These are phyloP conservation scores for Zostera marina DNA, from an alignment of 116 monocot species.

Conservation along the genomic window DNA sequence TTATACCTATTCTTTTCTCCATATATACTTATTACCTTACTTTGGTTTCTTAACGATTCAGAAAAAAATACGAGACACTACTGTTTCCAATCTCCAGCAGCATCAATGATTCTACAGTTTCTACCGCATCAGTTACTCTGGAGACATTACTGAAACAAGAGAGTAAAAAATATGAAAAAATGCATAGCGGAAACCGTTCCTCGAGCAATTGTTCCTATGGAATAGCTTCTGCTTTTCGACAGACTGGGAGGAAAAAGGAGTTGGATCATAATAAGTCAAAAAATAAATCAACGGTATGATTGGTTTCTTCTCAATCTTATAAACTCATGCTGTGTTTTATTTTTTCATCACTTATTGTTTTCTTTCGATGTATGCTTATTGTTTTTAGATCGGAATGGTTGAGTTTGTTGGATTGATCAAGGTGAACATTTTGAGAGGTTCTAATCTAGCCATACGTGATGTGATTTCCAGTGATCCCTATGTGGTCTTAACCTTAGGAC, in stretches of 20 bases:
- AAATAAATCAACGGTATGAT: constrained; percentile 29
- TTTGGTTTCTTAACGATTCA: constrained; percentile 19
- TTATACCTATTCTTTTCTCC: too few species aligned
- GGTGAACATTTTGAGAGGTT: constrained; percentile 68
- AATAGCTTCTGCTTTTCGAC: constrained; percentile 38
- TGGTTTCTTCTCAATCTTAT: constrained; percentile 1
- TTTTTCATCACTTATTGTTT: neutral
- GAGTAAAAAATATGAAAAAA: constrained; percentile 32
- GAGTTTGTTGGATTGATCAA: constrained; percentile 90
- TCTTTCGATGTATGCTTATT: neutral
- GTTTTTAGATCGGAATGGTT: constrained; percentile 76
- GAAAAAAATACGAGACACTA: constrained; percentile 81
- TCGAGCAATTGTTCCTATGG: constrained; percentile 8
- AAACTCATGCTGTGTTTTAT: neutral
- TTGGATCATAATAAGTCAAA: constrained; percentile 39
- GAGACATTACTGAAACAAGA: constrained; percentile 7
- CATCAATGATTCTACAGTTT: constrained; percentile 1
- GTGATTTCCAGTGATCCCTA: constrained; percentile 80
- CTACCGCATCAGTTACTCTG: neutral
- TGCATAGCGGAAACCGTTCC: constrained; percentile 24
- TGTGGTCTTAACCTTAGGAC: constrained; percentile 67
- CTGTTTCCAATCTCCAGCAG: constrained; percentile 41
- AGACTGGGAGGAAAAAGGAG: constrained; percentile 73
- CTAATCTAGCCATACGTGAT: constrained; percentile 69
- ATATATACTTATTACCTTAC: too few species aligned